phyloP scores from a whole-genome alignment of 2,329 filamentous ascomycete genomes.

The Fusarium nygamai region DNA sequence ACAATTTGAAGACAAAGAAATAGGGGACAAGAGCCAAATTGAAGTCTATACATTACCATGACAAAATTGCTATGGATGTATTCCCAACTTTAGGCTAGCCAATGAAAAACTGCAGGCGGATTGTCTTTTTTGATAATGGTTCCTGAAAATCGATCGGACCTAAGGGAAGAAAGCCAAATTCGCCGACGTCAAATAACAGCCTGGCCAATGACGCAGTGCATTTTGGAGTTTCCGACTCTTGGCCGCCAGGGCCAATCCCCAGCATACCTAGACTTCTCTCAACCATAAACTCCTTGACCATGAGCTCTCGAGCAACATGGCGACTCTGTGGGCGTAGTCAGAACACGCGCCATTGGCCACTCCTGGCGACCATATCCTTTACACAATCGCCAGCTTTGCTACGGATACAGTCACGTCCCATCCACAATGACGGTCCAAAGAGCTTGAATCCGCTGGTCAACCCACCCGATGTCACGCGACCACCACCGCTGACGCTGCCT shows the following conservation, averaged over 20 bases:
- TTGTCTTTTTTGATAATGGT: not conserved
- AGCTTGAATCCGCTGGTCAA: slow-evolving; percentile 64
- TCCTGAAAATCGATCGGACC: slow-evolving; percentile 21
- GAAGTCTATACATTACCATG: not conserved
- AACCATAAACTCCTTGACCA: slow-evolving; percentile 31
- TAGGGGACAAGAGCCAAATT: not conserved
- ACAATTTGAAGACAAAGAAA: not conserved
- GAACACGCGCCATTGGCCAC: slow-evolving; percentile 31
- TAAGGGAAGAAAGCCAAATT: not conserved
- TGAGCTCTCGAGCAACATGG: slow-evolving; percentile 49
- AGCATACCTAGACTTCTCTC: slow-evolving; percentile 14
- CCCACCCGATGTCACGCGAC: slow-evolving; percentile 76
- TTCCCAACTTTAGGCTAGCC: not conserved
- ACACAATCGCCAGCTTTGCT: slow-evolving; percentile 9
- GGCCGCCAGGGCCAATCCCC: slow-evolving; percentile 19
- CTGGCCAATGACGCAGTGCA: slow-evolving; percentile 40
- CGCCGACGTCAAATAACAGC: slow-evolving; percentile 16
- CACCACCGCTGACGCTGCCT: slow-evolving; percentile 74
- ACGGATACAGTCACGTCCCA: slow-evolving; percentile 31
- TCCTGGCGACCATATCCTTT: not conserved
- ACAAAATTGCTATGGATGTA: not conserved
- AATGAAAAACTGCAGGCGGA: not conserved
- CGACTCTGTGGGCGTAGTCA: slow-evolving; percentile 41
- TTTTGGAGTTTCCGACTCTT: slow-evolving; percentile 30
- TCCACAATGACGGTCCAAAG: slow-evolving; percentile 42